Base-by-base conservation (phyloP, 768 basidiomycete species). In the Russula dissimulans region DNA sequence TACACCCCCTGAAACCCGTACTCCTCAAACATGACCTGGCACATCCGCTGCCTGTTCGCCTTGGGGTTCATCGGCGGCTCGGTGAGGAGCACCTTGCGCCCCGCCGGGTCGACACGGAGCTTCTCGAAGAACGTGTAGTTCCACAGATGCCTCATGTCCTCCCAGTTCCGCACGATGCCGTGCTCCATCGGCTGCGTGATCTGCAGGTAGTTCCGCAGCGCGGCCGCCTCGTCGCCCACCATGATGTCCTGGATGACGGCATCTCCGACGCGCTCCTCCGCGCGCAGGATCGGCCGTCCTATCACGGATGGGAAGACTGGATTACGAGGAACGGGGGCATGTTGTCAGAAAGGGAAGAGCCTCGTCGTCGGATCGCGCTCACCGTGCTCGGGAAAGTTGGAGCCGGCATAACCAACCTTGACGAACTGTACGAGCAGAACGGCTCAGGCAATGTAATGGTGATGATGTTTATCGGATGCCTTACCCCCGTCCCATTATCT, bases 1-100 rank as follows among this genome's bases (percentile, higher is more conserved):
- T 98, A 98, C 59, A 98, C 92, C 0, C 92, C 91, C 17, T 85
- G 85, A 68, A 98, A 97, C 3, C 91, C 93, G 72, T 97, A 99
- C 64, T 95, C 90, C 76, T 99, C 97, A 70, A 99, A 97, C 97
- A 99, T 99, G 69, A 97, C 91, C 73, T 98, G 88, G 58, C 86
- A 88, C 94, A 99, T 97, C 71, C 81, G 78, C 73, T 94, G 86
- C 68, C 97, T 74, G 74, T 99, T 98, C 64, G 75, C 86, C 70
- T 86, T 91, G 3, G 97, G 97, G 74, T 99, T 98, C 97, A 98
- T 98, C 32, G 97, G 97, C 15, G 97, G 97, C 73, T 99, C 97
- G 0, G 97, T 99, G 67, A 99, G 79, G 62, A 99, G 74, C 42
- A 99, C 81, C 75, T 97, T 99, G 62, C 83, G 79, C 0, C 92